Conservation (phyloP, 2,329 filamentous ascomycete species). For the Aspergillus udagawae region DNA sequence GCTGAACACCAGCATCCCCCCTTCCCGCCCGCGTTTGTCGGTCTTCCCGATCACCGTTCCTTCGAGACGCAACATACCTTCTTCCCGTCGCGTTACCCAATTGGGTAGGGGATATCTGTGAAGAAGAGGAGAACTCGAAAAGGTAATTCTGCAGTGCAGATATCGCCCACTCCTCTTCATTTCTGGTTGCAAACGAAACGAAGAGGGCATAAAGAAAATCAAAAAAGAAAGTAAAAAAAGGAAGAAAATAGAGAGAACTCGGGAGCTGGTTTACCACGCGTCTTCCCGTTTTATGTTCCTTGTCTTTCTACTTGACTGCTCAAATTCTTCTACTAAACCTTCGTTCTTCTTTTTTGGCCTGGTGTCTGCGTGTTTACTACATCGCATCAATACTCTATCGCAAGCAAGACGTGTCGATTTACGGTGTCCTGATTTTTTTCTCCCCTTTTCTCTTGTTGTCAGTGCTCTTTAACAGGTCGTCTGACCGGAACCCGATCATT, state of each 20-base stretch:
- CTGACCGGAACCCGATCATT: background rate
- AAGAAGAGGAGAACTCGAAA: conserved; percentile 16
- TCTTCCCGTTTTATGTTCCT: background rate
- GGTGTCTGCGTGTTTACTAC: background rate
- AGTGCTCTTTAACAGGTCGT: background rate
- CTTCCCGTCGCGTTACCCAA: conserved; percentile 19
- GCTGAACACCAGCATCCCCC: conserved; percentile 4
- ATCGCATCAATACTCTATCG: background rate
- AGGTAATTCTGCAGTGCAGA: conserved; percentile 9
- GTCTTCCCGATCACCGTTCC: conserved; percentile 18
- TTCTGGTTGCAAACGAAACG: conserved; percentile 6
- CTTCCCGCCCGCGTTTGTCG: conserved; percentile 22
- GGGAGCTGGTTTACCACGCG: background rate
- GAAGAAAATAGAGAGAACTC: conserved; percentile 3
- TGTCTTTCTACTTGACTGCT: background rate
- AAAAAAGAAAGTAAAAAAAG: conserved; percentile 5
- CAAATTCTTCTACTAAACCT: too few species aligned
- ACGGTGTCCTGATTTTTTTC: background rate
- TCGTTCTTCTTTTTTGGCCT: background rate
- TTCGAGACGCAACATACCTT: conserved; percentile 15
- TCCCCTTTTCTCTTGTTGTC: background rate
- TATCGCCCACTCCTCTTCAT: background rate
- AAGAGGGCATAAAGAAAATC: conserved; percentile 12
- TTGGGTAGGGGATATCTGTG: conserved; percentile 19
- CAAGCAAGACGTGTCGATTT: background rate